A percentile compares a stretch with the other conserved stretches of the same genome.
phyloP scores from a whole-genome alignment of 2,329 filamentous ascomycete species.

The Aspergillus sojae region DNA sequence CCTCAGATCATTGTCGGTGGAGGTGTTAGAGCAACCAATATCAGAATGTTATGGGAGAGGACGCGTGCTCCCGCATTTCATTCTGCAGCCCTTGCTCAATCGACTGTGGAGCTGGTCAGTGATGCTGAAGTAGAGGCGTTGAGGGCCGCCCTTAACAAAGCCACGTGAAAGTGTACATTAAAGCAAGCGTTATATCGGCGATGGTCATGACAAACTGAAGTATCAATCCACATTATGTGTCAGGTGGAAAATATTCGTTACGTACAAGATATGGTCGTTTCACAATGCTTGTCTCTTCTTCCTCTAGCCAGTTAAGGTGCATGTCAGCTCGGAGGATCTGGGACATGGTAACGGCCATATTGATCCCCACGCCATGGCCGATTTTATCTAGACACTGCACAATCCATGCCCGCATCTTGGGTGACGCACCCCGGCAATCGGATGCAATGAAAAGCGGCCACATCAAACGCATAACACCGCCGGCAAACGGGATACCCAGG shows the following conservation, averaged over 20 bases:
- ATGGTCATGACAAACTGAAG: neutral
- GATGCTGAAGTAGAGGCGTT: constrained; percentile 9
- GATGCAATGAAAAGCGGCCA: constrained; percentile 26
- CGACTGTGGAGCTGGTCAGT: neutral
- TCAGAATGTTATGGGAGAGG: constrained; percentile 35
- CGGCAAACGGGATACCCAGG: constrained; percentile 7
- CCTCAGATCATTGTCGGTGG: constrained; percentile 55
- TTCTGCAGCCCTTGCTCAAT: constrained; percentile 43
- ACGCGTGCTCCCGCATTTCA: constrained; percentile 43
- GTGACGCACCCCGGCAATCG: neutral
- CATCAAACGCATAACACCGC: constrained; percentile 13
- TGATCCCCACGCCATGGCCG: neutral
- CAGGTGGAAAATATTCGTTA: neutral
- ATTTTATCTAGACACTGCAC: constrained; percentile 12
- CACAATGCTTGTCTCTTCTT: neutral
- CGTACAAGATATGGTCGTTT: neutral
- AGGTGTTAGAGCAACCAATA: constrained; percentile 51
- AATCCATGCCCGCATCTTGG: constrained; percentile 3
- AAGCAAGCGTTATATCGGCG: too few relatives aligned
- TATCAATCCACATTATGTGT: neutral
- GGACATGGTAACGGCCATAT: neutral
- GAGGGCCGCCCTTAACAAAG: neutral
- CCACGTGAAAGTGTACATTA: neutral
- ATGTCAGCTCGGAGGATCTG: neutral
- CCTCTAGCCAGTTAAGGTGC: neutral